A percentile compares a stretch with the other conserved stretches of the same genome.
These are phyloP conservation scores for Dactylellina cionopaga DNA, from an alignment of 2,329 filamentous ascomycete genomes.

Conservation along the genomic window DNA sequence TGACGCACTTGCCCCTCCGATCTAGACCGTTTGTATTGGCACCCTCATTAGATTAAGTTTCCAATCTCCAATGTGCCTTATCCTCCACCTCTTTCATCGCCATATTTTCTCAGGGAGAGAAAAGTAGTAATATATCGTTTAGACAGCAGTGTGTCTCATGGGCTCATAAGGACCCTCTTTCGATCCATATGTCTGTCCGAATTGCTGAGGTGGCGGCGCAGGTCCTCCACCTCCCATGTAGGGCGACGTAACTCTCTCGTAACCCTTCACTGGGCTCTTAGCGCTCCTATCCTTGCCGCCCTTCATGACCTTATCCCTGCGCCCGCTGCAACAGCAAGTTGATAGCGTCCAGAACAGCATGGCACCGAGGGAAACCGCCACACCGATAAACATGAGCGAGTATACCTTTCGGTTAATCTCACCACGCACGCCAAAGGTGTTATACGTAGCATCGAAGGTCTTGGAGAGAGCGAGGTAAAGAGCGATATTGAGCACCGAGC, in stretches of 20 bases:
- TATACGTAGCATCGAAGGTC: conserved; percentile 73
- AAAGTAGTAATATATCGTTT: no score
- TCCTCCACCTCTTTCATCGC: not conserved
- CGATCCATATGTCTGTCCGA: conserved; percentile 25
- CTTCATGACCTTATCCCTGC: conserved; percentile 57
- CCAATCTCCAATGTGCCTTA: no score
- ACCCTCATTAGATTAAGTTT: no score
- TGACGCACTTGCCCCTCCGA: no score
- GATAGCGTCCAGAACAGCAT: conserved; percentile 91
- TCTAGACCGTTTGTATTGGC: no score
- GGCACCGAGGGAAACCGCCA: conserved; percentile 77
- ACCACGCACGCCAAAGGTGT: conserved; percentile 76
- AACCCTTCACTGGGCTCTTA: conserved; percentile 41
- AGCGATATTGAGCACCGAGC: conserved; percentile 78
- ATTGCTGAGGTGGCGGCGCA: conserved; percentile 39
- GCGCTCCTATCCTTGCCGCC: conserved; percentile 35
- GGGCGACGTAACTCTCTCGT: conserved; percentile 55
- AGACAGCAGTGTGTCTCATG: conserved; percentile 54
- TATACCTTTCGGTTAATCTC: conserved; percentile 76
- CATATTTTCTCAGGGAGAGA: no score
- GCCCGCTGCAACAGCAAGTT: conserved; percentile 88
- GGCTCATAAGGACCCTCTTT: conserved; percentile 55
- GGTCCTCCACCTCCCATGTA: conserved; percentile 51
- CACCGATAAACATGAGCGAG: conserved; percentile 78
- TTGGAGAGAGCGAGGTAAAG: conserved; percentile 76